Evolutionary conservation across 768 basidiomycete genomes (phyloP), one percentile per base, ranked within the genome.

Genomic region (Termitomyces sp.): DNA sequence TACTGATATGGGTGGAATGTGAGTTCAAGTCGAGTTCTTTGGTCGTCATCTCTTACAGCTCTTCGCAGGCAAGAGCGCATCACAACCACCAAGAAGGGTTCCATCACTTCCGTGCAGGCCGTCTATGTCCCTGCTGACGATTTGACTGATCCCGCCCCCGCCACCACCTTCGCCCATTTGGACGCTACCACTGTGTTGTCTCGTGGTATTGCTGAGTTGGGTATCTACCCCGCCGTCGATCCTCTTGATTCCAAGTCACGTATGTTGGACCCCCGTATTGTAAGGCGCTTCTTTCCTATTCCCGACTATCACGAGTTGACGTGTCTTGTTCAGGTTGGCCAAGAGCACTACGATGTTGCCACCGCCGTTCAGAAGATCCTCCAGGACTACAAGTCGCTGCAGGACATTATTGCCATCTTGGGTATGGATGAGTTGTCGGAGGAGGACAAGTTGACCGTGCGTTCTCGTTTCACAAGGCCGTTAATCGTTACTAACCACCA

Each of bases 341-440:
- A 80, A 68, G 93, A 96, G 71, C 96, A 98, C 77, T 98, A 98
- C 74, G 84, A 93, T 40, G 87, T 96, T 65, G 97, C 97, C 57
- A 97, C 95, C 56, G 90, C 92, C 48, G 92, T 93, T 57, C 94
- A 95, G 80, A 96, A 97, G 81, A 95, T 97, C 67, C 90, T 93
- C 54, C 91, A 93, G 77, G 91, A 93, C 71, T 95, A 95, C 83
- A 93, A 93, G 77, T 92, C 91, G 22, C 83, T 96, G 63, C 93
- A 96, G 76, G 97, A 99, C 82, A 99, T 98, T 74, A 98, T 99
- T 79, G 97, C 97, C 68, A 99, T 99, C 78, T 77, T 99, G 66
- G 97, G 97, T 82, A 99, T 99, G 97, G 97, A 99, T 70, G 97
- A 99, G 75, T 86, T 99, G 82, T 98, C 96, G 17, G 97, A 99